A percentile compares a stretch with the other conserved stretches of the same genome.
These are phyloP conservation scores for Comarum palustre DNA, from an alignment of 306 rosid genomes.

Conservation along the genomic window DNA sequence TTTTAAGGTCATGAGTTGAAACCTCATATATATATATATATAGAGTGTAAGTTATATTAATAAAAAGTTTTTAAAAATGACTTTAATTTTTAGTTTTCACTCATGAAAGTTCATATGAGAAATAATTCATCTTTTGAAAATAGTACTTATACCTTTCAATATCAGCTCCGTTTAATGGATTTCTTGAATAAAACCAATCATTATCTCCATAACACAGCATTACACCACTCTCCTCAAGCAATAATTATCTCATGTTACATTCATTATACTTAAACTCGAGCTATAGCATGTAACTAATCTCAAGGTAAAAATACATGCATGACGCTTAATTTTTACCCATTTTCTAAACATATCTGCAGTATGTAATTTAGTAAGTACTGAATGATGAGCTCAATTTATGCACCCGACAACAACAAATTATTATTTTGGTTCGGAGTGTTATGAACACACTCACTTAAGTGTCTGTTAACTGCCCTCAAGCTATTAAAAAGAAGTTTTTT, in stretches of 20 bases:
- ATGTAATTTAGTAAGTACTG: not conserved
- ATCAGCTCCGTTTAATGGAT: not conserved
- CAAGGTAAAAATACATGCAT: not conserved
- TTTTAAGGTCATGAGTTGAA: too few species aligned
- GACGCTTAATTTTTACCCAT: too few species aligned
- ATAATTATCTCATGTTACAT: not conserved
- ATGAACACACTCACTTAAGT: too few species aligned
- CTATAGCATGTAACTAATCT: not conserved
- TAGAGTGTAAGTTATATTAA: too few species aligned
- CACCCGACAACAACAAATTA: not conserved
- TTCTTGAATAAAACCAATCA: not conserved
- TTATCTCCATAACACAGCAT: not conserved
- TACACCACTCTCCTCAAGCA: too few species aligned
- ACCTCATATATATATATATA: too few species aligned
- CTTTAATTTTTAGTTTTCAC: too few species aligned
- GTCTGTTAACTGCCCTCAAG: too few species aligned
- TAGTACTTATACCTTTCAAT: not conserved
- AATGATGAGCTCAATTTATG: not conserved
- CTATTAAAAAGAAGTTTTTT: too few species aligned
- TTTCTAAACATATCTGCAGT: not conserved
- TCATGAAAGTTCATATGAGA: not conserved
- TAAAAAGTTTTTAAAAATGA: too few species aligned
- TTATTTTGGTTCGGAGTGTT: too few species aligned
- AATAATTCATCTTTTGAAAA: not conserved
- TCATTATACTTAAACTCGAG: not conserved